Evolutionary conservation across 1,284 basidiomycete genomes (phyloP).

Genomic region (Sanghuangporus weigelae): DNA sequence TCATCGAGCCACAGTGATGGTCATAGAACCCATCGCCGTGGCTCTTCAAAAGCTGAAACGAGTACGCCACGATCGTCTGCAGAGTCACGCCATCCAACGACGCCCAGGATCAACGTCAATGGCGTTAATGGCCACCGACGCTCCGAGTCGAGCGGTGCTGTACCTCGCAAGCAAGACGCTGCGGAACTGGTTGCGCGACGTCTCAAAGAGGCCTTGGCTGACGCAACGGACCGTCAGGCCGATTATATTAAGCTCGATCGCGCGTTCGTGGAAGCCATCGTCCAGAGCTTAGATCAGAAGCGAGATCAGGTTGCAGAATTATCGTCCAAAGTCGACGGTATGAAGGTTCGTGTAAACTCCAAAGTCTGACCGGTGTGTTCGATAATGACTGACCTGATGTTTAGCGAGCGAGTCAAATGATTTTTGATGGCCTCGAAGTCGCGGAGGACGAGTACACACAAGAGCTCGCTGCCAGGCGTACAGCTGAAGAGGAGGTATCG

Average conservation of each 20-base stretch:
- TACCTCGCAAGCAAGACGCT: conserved; percentile 30
- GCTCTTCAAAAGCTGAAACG: neutral
- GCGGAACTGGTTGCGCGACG: conserved; percentile 43
- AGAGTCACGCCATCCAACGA: conserved; percentile 6
- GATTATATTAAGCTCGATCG: conserved; percentile 71
- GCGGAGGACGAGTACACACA: conserved; percentile 92
- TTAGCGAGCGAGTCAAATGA: conserved; percentile 84
- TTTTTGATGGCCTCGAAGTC: conserved; percentile 86
- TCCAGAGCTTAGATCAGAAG: conserved; percentile 64
- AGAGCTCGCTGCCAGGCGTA: conserved; percentile 81
- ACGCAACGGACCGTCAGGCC: conserved; percentile 58
- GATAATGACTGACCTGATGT: neutral
- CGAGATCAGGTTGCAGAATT: conserved; percentile 62
- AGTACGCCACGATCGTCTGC: conserved; percentile 10
- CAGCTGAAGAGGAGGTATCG: conserved; percentile 89
- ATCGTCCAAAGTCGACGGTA: conserved; percentile 76
- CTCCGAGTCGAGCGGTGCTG: conserved; percentile 6
- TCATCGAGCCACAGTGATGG: neutral
- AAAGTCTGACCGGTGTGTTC: conserved; percentile 6
- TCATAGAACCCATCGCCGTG: neutral
- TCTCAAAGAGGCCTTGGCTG: conserved; percentile 57
- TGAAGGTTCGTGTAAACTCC: conserved; percentile 58
- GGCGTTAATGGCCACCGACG: conserved; percentile 1
- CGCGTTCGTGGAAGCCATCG: conserved; percentile 67
- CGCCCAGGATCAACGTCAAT: conserved; percentile 4